Percentiles rank a stretch among this genome's conserved stretches.
phyloP scores from a whole-genome alignment of 352 stramenopile species.

The Phytophthora lateralis region DNA sequence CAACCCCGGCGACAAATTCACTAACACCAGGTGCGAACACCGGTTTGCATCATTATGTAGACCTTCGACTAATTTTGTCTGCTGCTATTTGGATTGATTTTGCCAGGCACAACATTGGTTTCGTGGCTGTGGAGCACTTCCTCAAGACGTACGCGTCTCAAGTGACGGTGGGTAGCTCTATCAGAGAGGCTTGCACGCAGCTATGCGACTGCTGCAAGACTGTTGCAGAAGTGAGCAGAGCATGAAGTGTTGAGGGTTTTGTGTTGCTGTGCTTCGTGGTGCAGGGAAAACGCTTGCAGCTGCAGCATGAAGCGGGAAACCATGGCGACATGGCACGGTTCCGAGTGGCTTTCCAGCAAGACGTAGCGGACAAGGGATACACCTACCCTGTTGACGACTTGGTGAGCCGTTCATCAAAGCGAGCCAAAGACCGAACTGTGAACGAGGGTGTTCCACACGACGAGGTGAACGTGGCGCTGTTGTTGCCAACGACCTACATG shows the following conservation, averaged over 20 bases:
- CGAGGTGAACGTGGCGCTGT: constrained; percentile 73
- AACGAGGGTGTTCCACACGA: constrained; percentile 76
- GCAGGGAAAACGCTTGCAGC: constrained; percentile 50
- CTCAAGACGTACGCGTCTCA: constrained; percentile 63
- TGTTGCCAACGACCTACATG: constrained; percentile 86
- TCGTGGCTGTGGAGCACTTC: constrained; percentile 67
- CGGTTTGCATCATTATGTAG: not conserved
- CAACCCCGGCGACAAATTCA: constrained; percentile 85
- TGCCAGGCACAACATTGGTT: constrained; percentile 84
- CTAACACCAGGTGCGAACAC: constrained; percentile 61
- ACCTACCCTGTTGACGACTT: constrained; percentile 68
- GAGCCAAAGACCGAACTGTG: constrained; percentile 76
- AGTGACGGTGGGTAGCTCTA: constrained; percentile 53
- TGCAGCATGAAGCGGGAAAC: constrained; percentile 61
- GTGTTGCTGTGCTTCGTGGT: constrained; percentile 1
- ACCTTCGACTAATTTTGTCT: not conserved
- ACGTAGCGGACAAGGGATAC: constrained; percentile 43
- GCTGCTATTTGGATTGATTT: not conserved
- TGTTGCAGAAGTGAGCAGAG: not conserved
- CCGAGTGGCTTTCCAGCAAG: constrained; percentile 66
- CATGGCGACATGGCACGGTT: constrained; percentile 76
- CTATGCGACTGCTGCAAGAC: not conserved
- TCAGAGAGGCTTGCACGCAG: too few relatives aligned
- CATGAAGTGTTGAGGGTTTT: constrained; percentile 3
- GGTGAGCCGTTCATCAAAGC: constrained; percentile 74